Evolutionary conservation across 352 stramenopile genomes (phyloP).

Genomic region (Phytopythium mirpurense): DNA sequence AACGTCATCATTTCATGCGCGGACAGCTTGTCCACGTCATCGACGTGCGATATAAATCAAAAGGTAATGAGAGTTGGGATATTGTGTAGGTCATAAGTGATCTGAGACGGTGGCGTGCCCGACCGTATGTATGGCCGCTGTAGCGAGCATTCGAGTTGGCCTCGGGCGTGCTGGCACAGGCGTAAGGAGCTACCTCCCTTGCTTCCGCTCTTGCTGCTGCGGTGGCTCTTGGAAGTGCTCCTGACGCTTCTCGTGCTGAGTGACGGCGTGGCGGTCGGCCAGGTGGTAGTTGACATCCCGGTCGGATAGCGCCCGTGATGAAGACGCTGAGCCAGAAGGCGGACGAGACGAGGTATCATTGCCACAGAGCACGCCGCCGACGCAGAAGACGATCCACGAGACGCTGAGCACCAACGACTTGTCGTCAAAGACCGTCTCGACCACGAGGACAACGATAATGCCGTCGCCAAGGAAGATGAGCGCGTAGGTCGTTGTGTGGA

Average conservation of each 20-base stretch:
- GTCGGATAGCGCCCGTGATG: slow-evolving; percentile 28
- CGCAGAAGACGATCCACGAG: too few relatives aligned
- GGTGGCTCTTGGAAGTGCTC: not conserved
- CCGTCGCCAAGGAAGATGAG: slow-evolving; percentile 55
- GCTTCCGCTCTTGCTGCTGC: slow-evolving; percentile 2
- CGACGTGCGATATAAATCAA: not conserved
- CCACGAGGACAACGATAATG: slow-evolving; percentile 37
- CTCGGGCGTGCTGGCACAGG: not conserved
- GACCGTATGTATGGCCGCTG: not conserved
- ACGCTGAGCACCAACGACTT: too few relatives aligned
- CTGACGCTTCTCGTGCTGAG: not conserved
- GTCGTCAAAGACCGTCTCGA: slow-evolving; percentile 37
- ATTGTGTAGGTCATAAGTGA: not conserved
- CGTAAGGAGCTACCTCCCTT: too few relatives aligned
- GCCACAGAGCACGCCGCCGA: slow-evolving; percentile 9
- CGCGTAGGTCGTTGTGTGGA: slow-evolving; percentile 50
- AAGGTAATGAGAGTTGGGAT: not conserved
- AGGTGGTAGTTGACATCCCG: slow-evolving; percentile 34
- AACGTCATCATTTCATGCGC: too few relatives aligned
- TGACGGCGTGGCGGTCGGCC: slow-evolving; percentile 6
- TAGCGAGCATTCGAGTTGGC: slow-evolving; percentile 5
- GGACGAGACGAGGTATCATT: slow-evolving; percentile 38
- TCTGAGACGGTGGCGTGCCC: slow-evolving; percentile 3
- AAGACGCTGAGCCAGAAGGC: slow-evolving; percentile 37
- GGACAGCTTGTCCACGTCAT: not conserved